These are phyloP conservation scores for Pythium biforme DNA, from an alignment of 352 stramenopile genomes.

Conservation along the genomic window DNA sequence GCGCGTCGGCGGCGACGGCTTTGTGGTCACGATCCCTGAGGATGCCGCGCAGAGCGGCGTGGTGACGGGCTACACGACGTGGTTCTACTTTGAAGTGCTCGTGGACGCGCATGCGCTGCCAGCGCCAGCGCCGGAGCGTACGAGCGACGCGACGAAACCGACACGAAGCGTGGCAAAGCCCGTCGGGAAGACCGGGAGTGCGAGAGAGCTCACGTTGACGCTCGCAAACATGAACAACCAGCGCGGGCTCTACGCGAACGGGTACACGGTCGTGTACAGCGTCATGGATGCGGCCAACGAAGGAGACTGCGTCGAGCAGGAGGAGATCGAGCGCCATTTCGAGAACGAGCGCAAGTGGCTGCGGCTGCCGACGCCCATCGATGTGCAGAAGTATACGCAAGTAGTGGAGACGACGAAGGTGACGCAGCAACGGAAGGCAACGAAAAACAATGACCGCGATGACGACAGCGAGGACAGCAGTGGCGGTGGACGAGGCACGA, in stretches of 20 bases:
- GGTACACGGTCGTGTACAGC: slow-evolving; percentile 35
- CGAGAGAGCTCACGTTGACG: slow-evolving; percentile 26
- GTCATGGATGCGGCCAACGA: slow-evolving; percentile 27
- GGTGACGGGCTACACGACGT: slow-evolving; percentile 44
- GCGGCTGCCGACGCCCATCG: slow-evolving; percentile 34
- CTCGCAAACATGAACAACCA: slow-evolving; percentile 50
- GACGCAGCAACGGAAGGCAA: background rate
- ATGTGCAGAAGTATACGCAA: slow-evolving; percentile 39
- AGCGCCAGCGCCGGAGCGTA: too few relatives aligned
- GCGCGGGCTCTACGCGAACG: slow-evolving; percentile 36
- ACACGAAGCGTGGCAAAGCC: background rate
- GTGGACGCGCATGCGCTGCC: background rate
- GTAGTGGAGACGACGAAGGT: background rate
- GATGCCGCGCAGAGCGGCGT: slow-evolving; percentile 40
- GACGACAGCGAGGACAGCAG: background rate
- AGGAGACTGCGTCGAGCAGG: background rate
- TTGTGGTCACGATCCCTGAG: slow-evolving; percentile 39
- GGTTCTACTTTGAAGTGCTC: slow-evolving; percentile 45
- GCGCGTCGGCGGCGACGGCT: slow-evolving; percentile 21
- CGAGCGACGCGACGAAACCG: background rate
- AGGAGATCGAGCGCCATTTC: slow-evolving; percentile 25
- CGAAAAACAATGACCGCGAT: background rate
- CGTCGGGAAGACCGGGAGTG: slow-evolving; percentile 4
- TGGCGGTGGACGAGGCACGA: background rate
- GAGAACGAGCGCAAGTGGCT: slow-evolving; percentile 38